Evolutionary conservation across 2,329 filamentous ascomycete species (phyloP), one percentile per base, ranked within the genome.

Genomic region (Fusarium robinianum): DNA sequence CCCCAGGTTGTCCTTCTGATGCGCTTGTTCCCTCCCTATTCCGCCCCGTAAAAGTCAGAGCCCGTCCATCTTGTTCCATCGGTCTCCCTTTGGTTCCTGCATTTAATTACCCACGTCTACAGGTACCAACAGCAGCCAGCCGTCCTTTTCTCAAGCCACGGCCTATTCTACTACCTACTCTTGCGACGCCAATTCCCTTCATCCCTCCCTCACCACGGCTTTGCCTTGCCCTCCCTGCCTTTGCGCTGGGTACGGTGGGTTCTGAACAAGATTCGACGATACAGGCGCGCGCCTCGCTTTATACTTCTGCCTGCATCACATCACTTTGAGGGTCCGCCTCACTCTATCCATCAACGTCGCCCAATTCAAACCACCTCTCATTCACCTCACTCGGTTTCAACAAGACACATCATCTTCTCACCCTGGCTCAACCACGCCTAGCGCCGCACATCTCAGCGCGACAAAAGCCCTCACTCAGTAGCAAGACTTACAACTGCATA

Each of bases 1-100:
- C 43, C 52, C 41, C 47, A 49, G 51, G 44, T 50, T 62, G 58
- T 57, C 55, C 47, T 50, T 53, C 43, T 53, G 50, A 49, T 49
- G 41, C 34, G 39, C 22, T 29, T 44, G 21, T 39, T 51, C 19
- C 25, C 33, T 23, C 30, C 41, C 42, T 41, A 53, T 41, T 46
- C 39, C 47, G 36, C 46, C 45, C 51, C 44, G 33, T 51, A 55
- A 55, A 55, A 36, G 18, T 39, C 43, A n/a, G 26, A 49, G 41
- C 31, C 46, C 34, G 32, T 47, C 34, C 38, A 31, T 45, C 41
- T 34, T 17, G 25, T 41, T 41, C 37, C 37, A 38, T 42, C 30
- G 42, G 37, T 32, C 27, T 35, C n/a, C n/a, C n/a, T 39, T 33
- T 49, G 43, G 56, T 49, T 58, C 49, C 34, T 58, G 51, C 59